Conservation (phyloP, 2,329 filamentous ascomycete genomes). For the Fusarium oligoseptatum region DNA sequence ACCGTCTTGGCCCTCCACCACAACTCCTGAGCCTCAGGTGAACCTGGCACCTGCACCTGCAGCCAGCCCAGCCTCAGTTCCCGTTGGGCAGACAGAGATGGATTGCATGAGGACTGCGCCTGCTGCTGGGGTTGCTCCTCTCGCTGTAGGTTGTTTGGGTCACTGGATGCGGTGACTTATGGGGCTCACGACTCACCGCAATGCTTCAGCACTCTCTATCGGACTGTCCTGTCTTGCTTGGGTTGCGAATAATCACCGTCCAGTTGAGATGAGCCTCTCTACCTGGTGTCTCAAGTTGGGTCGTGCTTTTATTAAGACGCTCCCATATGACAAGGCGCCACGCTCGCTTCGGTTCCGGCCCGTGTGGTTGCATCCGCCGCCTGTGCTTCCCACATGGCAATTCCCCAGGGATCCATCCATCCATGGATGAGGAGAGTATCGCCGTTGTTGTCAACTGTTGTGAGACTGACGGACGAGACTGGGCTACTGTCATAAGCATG, state of each 20-base stretch:
- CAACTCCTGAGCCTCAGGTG: constrained; percentile 44
- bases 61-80: constrained; percentile 8
- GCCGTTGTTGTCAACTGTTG: not conserved
- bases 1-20: constrained; percentile 21
- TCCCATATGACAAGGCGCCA: constrained; percentile 16
- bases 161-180: not conserved
- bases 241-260: not conserved
- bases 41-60: constrained; percentile 41
- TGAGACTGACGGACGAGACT: not conserved
- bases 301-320: constrained; percentile 20
- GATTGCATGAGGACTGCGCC: not conserved
- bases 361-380: constrained; percentile 26
- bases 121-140: not conserved
- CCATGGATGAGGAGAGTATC: not conserved
- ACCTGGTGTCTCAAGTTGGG: constrained; percentile 5
- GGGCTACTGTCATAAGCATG: not conserved
- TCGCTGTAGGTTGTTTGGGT: not conserved
- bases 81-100: constrained; percentile 2
- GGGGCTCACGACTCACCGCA: not conserved
- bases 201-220: not conserved
- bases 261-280: not conserved
- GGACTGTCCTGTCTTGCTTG: not conserved
- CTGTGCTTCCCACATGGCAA: constrained; percentile 45
- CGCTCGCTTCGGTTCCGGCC: constrained; percentile 25
- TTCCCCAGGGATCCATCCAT: constrained; percentile 27